Conservation (phyloP, 805 yeast genomes). For the Candida stauntonica region DNA sequence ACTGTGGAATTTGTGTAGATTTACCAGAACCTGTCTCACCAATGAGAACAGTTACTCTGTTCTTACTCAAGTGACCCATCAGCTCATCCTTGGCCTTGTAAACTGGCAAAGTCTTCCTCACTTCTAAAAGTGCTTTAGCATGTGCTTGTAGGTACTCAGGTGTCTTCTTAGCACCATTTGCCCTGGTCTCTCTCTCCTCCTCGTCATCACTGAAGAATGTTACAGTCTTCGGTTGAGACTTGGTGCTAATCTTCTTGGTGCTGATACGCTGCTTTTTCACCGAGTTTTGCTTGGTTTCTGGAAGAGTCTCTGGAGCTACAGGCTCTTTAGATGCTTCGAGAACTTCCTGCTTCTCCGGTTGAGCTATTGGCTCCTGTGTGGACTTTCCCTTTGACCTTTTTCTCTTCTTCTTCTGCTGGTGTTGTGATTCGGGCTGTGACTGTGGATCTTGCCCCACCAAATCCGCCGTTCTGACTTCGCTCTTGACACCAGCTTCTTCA, state of each 20-base stretch:
- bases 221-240: conserved; percentile 32
- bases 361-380: not conserved
- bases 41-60: conserved; percentile 74
- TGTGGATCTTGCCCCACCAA: too few species aligned
- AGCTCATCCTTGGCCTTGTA: conserved; percentile 66
- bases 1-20: conserved; percentile 95
- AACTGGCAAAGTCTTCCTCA: conserved; percentile 67
- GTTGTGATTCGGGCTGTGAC: conserved; percentile 1
- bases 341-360: not conserved
- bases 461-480: too few species aligned
- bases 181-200: conserved; percentile 25
- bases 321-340: not conserved
- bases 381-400: not conserved
- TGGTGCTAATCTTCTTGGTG: conserved; percentile 8
- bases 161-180: conserved; percentile 9
- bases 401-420: not conserved
- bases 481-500: too few species aligned
- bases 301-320: not conserved
- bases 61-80: conserved; percentile 44
- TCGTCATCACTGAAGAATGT: conserved; percentile 35
- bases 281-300: conserved; percentile 14
- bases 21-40: conserved; percentile 99
- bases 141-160: conserved; percentile 30
- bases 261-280: conserved; percentile 7
- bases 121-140: conserved; percentile 42